Conservation (phyloP, 139 green algal species). For the Pleodorina starrii region DNA sequence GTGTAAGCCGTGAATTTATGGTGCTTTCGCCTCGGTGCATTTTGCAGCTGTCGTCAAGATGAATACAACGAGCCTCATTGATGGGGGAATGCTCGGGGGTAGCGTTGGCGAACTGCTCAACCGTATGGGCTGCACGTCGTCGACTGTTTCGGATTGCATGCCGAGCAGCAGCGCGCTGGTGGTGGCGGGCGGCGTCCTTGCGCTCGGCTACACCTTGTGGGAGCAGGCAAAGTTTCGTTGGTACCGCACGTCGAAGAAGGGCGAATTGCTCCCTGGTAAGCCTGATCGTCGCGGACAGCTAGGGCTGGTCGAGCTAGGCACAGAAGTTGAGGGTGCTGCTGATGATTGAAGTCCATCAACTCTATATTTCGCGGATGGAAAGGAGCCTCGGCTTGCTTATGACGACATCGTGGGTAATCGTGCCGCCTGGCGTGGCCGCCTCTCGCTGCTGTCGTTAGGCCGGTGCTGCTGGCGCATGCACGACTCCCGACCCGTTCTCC, state of each 20-base stretch:
- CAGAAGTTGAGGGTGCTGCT: not conserved
- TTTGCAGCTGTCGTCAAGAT: not conserved
- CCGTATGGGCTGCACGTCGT: constrained; percentile 7
- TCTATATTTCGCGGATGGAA: not conserved
- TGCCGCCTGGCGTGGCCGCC: not conserved
- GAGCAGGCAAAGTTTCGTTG: constrained; percentile 74
- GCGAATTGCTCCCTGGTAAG: constrained; percentile 32
- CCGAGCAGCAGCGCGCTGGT: constrained; percentile 27
- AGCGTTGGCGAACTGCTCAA: not conserved
- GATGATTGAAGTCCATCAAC: not conserved
- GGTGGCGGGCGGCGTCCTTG: not conserved
- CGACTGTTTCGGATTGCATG: not conserved
- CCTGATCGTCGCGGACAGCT: not conserved
- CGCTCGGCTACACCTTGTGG: constrained; percentile 63
- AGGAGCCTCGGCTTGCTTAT: not conserved
- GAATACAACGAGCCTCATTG: not conserved
- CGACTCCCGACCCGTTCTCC: too few species aligned
- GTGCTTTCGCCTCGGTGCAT: too few species aligned
- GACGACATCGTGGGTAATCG: not conserved
- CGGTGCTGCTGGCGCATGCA: too few species aligned
- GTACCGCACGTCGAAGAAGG: constrained; percentile 37
- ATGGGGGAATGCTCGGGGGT: not conserved
- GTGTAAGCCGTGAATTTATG: not conserved
- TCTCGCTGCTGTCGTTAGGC: not conserved
- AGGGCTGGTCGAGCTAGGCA: not conserved